These are phyloP conservation scores for Exophiala viscosa DNA, from an alignment of 2,329 filamentous ascomycete genomes.

Conservation along the genomic window DNA sequence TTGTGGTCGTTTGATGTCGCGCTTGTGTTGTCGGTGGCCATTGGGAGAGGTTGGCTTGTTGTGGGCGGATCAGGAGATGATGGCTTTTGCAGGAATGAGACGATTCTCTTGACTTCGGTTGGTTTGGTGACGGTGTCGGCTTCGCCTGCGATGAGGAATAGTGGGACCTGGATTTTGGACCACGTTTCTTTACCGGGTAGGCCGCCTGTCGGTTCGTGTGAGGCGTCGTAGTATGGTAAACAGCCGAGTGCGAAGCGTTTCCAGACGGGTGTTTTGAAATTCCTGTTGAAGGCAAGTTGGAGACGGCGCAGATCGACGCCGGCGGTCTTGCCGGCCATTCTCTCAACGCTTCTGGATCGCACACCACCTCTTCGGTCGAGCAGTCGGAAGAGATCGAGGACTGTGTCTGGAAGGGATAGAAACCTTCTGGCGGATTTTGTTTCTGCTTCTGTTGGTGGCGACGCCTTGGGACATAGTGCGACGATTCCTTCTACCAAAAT, in stretches of 20 bases:
- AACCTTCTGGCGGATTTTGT: constrained; percentile 53
- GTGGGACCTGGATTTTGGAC: constrained; percentile 66
- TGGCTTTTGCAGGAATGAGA: constrained; percentile 28
- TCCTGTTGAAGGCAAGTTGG: constrained; percentile 60
- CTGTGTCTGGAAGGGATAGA: constrained; percentile 59
- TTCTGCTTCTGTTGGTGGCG: constrained; percentile 56
- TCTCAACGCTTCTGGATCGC: constrained; percentile 71
- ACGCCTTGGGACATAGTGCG: constrained; percentile 73
- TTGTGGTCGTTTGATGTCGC: constrained; percentile 30
- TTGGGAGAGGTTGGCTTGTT: constrained; percentile 28
- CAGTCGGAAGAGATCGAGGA: constrained; percentile 72
- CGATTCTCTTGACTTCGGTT: constrained; percentile 66
- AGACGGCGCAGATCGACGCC: constrained; percentile 40
- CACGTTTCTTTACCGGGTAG: constrained; percentile 68
- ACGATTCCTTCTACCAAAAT: constrained; percentile 70
- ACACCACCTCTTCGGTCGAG: constrained; percentile 77
- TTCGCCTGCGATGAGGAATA: constrained; percentile 75
- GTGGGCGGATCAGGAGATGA: background rate
- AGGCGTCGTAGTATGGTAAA: constrained; percentile 58
- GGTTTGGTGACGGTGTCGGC: constrained; percentile 73
- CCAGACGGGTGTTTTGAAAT: constrained; percentile 79
- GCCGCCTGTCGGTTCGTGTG: constrained; percentile 56
- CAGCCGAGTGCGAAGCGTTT: constrained; percentile 73
- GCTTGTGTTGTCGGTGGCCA: constrained; percentile 26
- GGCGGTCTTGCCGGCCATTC: constrained; percentile 57